Evolutionary conservation across 176 grass and related monocot genomes (phyloP), one percentile per base, ranked within the genome.

Genomic region (Carex pumila): DNA sequence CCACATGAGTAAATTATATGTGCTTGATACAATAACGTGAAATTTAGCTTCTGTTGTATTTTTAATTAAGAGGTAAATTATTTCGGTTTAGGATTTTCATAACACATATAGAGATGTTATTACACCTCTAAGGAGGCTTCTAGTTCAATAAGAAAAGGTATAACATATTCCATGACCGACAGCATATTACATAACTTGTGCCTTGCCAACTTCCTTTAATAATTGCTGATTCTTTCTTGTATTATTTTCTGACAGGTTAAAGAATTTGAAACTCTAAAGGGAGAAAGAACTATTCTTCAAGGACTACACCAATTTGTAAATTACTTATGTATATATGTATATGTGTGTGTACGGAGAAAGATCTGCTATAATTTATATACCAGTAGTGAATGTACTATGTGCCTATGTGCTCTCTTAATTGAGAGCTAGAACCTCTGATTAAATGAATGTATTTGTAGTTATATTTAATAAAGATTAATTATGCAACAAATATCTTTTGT

Each of bases 231-330:
- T 56, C 72, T 15, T 39, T 45, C 6, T 70, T 19, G 32, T 18
- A 29, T 79, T 61, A 49, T 34, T 36, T 17, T 67, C 58, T 29
- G 37, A 67, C 88, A 94, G 90, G 84, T 59, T 90, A 47, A 94
- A 82, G 84, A 84, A 92, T 43, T 45, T 94, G 90, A 90, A 84
- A 84, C 87, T 92, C 55, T 93, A 84, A 79, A 71, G 88, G 83
- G 61, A 57, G 37, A 39, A 39, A 39, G 37, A 39, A 39, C 37
- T 39, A 39, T 6, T 39, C 37, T 5, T 39, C 37, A 39, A 6
- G 73, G 22, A 25, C 19, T 10, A 56, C 21, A 78, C 4, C 13
- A 78, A 78, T 13, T 29, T 78, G 73, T 57, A 78, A 78, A 78
- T 78, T 78, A 78, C 25, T 30, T 32, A 25, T 78, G 12, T 17